phyloP scores from a whole-genome alignment of 1,284 basidiomycete genomes.

The Ganoderma lucidum region DNA sequence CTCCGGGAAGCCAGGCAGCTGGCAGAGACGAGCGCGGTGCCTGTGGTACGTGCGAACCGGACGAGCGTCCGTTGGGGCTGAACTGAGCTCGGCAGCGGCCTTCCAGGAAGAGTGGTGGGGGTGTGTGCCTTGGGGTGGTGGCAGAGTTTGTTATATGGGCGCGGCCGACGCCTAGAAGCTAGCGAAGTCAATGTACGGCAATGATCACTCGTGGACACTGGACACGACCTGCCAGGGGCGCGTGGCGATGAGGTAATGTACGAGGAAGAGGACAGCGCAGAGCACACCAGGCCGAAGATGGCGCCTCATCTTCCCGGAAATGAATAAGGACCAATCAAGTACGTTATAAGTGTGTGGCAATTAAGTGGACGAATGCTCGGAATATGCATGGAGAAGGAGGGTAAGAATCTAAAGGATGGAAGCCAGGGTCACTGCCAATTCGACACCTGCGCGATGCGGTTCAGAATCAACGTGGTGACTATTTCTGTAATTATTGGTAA shows the following conservation, averaged over 20 bases:
- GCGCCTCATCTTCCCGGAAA: constrained; percentile 24
- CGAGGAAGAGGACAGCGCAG: constrained; percentile 11
- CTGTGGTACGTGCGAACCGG: constrained; percentile 26
- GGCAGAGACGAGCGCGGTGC: constrained; percentile 12
- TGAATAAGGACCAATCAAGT: constrained; percentile 32
- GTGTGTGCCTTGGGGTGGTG: constrained; percentile 23
- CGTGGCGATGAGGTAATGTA: constrained; percentile 26
- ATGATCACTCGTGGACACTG: constrained; percentile 25
- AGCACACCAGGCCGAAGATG: constrained; percentile 19
- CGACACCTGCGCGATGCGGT: constrained; percentile 66
- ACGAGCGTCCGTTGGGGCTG: constrained; percentile 18
- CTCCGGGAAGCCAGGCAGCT: neutral
- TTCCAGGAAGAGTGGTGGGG: constrained; percentile 22
- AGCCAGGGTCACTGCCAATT: constrained; percentile 51
- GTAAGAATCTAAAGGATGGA: neutral
- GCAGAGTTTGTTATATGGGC: constrained; percentile 37
- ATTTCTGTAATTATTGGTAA: constrained; percentile 75
- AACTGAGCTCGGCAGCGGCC: constrained; percentile 37
- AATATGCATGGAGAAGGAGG: constrained; percentile 12
- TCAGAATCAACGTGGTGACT: constrained; percentile 71
- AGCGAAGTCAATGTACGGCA: constrained; percentile 21
- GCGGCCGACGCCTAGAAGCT: constrained; percentile 24
- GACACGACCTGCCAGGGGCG: constrained; percentile 27
- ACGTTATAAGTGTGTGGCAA: constrained; percentile 34
- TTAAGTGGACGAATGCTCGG: constrained; percentile 25